Conservation (phyloP, 31 red algal species). For the Porphyra umbilicalis region DNA sequence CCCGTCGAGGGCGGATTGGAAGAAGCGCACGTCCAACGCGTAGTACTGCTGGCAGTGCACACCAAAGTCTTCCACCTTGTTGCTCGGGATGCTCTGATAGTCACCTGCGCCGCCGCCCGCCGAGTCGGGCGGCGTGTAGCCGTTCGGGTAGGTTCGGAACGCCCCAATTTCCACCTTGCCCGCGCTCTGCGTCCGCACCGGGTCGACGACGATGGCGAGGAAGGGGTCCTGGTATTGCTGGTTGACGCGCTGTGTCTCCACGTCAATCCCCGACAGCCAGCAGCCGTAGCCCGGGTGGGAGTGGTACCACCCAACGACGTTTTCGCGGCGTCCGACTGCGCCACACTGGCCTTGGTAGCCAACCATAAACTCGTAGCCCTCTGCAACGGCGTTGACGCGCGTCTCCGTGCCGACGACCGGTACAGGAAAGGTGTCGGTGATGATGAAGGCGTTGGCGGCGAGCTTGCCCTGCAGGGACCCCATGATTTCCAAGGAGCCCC, state of each 20-base stretch:
- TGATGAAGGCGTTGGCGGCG: conserved; percentile 45
- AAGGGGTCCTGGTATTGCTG: conserved; percentile 81
- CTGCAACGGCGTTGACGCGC: conserved; percentile 63
- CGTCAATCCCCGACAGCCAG: conserved; percentile 92
- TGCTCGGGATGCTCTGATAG: conserved; percentile 83
- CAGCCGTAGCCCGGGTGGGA: conserved; percentile 95
- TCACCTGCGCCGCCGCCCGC: conserved; percentile 20
- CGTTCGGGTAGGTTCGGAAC: conserved; percentile 83
- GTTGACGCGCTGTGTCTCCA: conserved; percentile 58
- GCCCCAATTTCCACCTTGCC: conserved; percentile 89
- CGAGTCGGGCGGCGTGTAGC: conserved; percentile 44
- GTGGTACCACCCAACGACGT: conserved; percentile 93
- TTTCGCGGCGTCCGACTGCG: conserved; percentile 50
- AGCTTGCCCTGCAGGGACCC: conserved; percentile 80
- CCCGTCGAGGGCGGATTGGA: conserved; percentile 73
- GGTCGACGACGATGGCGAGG: conserved; percentile 86
- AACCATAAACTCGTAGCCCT: conserved; percentile 76
- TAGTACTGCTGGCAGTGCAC: conserved; percentile 80
- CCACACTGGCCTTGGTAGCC: conserved; percentile 59
- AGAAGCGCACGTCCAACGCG: conserved; percentile 68
- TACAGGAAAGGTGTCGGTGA: conserved; percentile 78
- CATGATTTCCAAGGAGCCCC: conserved; percentile 77
- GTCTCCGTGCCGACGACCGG: conserved; percentile 90
- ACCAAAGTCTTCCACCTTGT: conserved; percentile 93
- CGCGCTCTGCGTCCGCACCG: conserved; percentile 62